phyloP scores from a whole-genome alignment of 352 stramenopile genomes.

The Phytophthora palmivora region DNA sequence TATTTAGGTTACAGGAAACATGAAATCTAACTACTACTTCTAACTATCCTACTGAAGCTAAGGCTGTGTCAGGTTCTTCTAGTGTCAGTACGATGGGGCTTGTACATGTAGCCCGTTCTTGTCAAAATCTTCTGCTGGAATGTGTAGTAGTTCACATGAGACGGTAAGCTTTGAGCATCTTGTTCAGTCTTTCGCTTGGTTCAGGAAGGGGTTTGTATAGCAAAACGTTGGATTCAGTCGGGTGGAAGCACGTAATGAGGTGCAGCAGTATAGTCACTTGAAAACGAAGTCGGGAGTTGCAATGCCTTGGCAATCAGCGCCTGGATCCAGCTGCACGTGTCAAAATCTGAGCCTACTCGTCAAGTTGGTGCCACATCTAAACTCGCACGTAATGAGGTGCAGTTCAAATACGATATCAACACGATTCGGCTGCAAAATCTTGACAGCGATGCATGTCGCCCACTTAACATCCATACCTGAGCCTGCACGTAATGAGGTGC shows the following conservation, averaged over 20 bases:
- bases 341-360: conserved; percentile 9
- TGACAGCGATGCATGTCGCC: conserved; percentile 8
- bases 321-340: conserved; percentile 5
- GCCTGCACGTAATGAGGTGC: conserved; percentile 35
- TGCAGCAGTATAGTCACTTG: conserved; percentile 7
- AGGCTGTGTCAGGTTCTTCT: too few relatives aligned
- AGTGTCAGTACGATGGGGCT: too few relatives aligned
- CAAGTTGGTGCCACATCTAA: conserved; percentile 4
- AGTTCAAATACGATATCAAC: conserved; percentile 14
- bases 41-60: too few relatives aligned
- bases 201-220: too few relatives aligned
- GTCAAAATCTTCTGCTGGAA: too few relatives aligned
- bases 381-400: conserved; percentile 41
- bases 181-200: too few relatives aligned
- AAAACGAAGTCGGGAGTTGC: conserved; percentile 2
- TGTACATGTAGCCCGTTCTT: too few relatives aligned
- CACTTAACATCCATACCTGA: not conserved
- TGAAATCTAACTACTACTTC: conserved; percentile 2
- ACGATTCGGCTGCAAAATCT: conserved; percentile 14
- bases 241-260: conserved; percentile 11
- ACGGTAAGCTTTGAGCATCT: too few relatives aligned
- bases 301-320: too few relatives aligned
- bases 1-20: conserved; percentile 9
- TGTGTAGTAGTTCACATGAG: too few relatives aligned
- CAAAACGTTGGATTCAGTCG: too few relatives aligned